These are phyloP conservation scores for Westerdykella ornata DNA, from an alignment of 2,329 filamentous ascomycete genomes.

Conservation along the genomic window DNA sequence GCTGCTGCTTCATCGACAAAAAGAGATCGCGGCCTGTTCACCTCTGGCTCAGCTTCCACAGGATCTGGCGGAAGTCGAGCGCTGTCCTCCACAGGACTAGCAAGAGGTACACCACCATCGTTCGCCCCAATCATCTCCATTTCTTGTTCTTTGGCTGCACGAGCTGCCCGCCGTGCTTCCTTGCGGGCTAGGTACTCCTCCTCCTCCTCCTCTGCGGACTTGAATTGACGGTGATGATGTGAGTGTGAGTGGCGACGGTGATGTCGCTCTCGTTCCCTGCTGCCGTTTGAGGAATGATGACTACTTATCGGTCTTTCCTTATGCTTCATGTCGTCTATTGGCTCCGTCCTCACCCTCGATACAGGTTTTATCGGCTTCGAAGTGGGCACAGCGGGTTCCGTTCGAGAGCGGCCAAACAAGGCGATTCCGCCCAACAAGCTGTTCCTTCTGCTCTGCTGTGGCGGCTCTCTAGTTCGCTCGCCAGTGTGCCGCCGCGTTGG, in stretches of 20 bases:
- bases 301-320: constrained; percentile 21
- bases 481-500: constrained; percentile 19
- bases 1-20: constrained; percentile 24
- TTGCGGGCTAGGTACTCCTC: constrained; percentile 28
- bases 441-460: constrained; percentile 14
- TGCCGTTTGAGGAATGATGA: constrained; percentile 29
- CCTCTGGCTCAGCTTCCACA: constrained; percentile 12
- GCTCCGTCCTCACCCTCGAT: constrained; percentile 21
- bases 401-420: constrained; percentile 29
- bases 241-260: constrained; percentile 25
- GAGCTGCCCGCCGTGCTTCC: constrained; percentile 22
- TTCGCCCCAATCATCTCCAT: constrained; percentile 24
- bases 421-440: constrained; percentile 26
- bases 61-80: constrained; percentile 16
- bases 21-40: constrained; percentile 9
- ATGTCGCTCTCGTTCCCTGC: constrained; percentile 27
- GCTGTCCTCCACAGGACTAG: constrained; percentile 12
- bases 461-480: constrained; percentile 17
- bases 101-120: constrained; percentile 20
- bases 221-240: constrained; percentile 21
- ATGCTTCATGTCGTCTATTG: constrained; percentile 18
- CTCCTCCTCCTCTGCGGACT: constrained; percentile 26
- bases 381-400: constrained; percentile 20
- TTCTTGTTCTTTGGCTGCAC: constrained; percentile 15
- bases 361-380: constrained; percentile 21